These are phyloP conservation scores for Globisporangium paroecandrum DNA, from an alignment of 352 stramenopile species.

Conservation along the genomic window DNA sequence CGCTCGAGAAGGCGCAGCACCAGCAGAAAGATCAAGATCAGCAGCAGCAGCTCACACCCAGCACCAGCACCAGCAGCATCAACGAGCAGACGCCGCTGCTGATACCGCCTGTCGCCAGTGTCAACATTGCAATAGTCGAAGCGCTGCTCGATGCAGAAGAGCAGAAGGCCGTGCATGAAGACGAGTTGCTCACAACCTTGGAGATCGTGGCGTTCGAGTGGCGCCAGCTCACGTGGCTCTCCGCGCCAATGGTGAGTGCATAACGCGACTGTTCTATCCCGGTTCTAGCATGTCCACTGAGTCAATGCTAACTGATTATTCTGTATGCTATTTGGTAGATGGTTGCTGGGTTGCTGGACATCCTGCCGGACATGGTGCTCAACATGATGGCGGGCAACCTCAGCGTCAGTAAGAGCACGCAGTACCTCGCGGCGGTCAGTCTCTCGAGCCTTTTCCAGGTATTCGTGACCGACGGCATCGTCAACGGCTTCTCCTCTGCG, in stretches of 20 bases:
- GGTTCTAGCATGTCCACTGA: background rate
- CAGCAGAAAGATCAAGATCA: background rate
- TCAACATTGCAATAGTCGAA: slow-evolving; percentile 21
- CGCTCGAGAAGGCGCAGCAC: slow-evolving; percentile 20
- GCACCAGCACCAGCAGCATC: slow-evolving; percentile 8
- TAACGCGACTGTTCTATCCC: too few relatives aligned
- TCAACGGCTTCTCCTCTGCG: slow-evolving; percentile 24
- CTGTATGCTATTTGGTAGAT: slow-evolving; percentile 14
- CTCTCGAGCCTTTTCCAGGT: slow-evolving; percentile 19
- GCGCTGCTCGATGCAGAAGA: slow-evolving; percentile 26
- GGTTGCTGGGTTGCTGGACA: slow-evolving; percentile 32
- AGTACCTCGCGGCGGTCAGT: slow-evolving; percentile 29
- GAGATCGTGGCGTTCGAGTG: slow-evolving; percentile 22
- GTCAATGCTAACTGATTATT: background rate
- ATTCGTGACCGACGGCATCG: slow-evolving; percentile 20
- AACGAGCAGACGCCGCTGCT: slow-evolving; percentile 26
- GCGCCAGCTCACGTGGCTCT: slow-evolving; percentile 17
- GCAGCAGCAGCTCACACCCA: slow-evolving; percentile 4
- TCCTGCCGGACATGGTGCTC: slow-evolving; percentile 32
- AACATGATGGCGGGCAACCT: slow-evolving; percentile 35
- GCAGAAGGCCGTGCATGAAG: slow-evolving; percentile 21
- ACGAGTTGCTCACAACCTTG: slow-evolving; percentile 18
- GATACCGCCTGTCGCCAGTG: slow-evolving; percentile 12
- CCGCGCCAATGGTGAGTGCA: slow-evolving; percentile 18
- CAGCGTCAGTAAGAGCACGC: slow-evolving; percentile 30